phyloP scores from a whole-genome alignment of 23 red algal genomes.

The Gracilaria gracilis region DNA sequence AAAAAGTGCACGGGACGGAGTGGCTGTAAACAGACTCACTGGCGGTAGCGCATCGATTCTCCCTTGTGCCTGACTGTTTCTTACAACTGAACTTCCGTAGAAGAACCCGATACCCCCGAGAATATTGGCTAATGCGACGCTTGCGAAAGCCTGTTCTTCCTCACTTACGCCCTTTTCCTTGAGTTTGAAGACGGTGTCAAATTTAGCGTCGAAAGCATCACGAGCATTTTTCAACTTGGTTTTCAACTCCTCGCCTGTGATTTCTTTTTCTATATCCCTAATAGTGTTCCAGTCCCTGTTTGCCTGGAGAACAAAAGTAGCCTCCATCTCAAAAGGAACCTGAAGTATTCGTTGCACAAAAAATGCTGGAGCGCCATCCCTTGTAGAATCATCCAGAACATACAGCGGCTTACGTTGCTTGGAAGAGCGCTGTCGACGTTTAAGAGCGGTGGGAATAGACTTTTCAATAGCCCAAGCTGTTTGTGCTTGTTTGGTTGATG shows the following conservation, averaged over 20 bases:
- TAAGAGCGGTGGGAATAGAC: slow-evolving; percentile 3
- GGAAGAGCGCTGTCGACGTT: slow-evolving; percentile 7
- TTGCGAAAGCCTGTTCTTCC: slow-evolving; percentile 53
- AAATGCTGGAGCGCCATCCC: background rate
- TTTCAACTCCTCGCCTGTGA: slow-evolving; percentile 32
- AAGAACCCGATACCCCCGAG: slow-evolving; percentile 94
- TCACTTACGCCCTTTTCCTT: slow-evolving; percentile 35
- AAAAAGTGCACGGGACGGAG: slow-evolving; percentile 87
- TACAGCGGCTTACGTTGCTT: background rate
- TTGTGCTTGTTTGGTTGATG: background rate
- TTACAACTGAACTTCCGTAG: slow-evolving; percentile 75
- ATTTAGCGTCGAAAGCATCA: slow-evolving; percentile 47
- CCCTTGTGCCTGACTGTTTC: background rate
- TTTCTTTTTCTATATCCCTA: slow-evolving; percentile 17
- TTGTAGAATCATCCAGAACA: slow-evolving; percentile 38
- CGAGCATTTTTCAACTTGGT: slow-evolving; percentile 27
- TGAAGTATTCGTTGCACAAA: slow-evolving; percentile 76
- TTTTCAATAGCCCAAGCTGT: slow-evolving; percentile 69
- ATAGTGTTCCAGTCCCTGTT: slow-evolving; percentile 21
- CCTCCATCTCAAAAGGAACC: slow-evolving; percentile 81
- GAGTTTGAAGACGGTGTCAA: slow-evolving; percentile 67
- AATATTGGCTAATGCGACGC: slow-evolving; percentile 75
- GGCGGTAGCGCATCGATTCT: slow-evolving; percentile 37
- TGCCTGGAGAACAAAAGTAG: slow-evolving; percentile 52
- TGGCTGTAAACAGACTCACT: slow-evolving; percentile 73